These are phyloP conservation scores for Verticillium klebahnii DNA, from an alignment of 2,329 filamentous ascomycete species.

Conservation along the genomic window DNA sequence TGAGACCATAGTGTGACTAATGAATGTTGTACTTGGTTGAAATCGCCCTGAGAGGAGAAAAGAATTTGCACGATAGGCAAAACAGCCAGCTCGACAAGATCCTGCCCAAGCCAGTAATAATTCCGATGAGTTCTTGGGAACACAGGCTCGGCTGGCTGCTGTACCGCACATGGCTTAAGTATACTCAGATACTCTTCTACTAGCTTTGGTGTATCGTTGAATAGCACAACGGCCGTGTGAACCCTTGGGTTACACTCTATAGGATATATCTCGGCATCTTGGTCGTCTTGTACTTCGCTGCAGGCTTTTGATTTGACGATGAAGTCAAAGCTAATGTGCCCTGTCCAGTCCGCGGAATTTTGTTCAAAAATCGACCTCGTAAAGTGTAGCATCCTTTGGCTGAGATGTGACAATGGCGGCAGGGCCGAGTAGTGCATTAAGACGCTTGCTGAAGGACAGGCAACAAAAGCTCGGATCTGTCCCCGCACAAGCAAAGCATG, in stretches of 20 bases:
- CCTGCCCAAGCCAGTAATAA: slow-evolving; percentile 65
- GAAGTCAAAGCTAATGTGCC: slow-evolving; percentile 70
- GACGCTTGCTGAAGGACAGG: slow-evolving; percentile 58
- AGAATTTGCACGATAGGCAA: slow-evolving; percentile 43
- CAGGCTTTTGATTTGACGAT: slow-evolving; percentile 40
- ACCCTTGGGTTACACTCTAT: slow-evolving; percentile 70
- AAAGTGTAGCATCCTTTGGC: slow-evolving; percentile 58
- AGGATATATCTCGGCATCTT: slow-evolving; percentile 44
- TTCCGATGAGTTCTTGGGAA: slow-evolving; percentile 2
- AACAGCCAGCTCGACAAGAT: slow-evolving; percentile 49
- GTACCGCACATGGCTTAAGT: slow-evolving; percentile 21
- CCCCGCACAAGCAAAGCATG: slow-evolving; percentile 65
- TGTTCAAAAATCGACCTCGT: slow-evolving; percentile 53
- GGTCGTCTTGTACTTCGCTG: slow-evolving; percentile 16
- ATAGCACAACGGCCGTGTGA: slow-evolving; percentile 63
- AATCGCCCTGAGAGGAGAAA: not conserved
- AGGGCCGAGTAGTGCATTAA: slow-evolving; percentile 64
- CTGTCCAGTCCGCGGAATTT: slow-evolving; percentile 51
- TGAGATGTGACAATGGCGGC: slow-evolving; percentile 47
- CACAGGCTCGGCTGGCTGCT: not conserved
- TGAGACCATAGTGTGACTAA: slow-evolving; percentile 17
- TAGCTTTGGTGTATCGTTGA: slow-evolving; percentile 42
- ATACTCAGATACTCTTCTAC: slow-evolving; percentile 48
- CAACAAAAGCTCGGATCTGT: slow-evolving; percentile 59
- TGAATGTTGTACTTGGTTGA: slow-evolving; percentile 22